phyloP scores from a whole-genome alignment of 345 rosid genomes.

The Lepidium didymum region DNA sequence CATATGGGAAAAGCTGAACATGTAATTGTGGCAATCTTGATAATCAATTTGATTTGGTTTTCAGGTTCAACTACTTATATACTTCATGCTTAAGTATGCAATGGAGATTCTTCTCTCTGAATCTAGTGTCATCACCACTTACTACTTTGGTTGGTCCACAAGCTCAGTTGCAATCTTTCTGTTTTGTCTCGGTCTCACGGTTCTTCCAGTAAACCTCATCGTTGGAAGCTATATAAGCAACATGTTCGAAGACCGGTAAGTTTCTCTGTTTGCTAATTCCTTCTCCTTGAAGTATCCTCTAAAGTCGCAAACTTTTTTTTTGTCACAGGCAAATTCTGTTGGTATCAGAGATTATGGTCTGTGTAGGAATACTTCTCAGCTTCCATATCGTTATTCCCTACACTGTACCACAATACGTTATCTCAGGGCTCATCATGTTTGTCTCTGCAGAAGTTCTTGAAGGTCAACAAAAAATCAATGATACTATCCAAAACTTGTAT shows the following conservation, averaged over 20 bases:
- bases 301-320: not conserved
- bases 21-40: not conserved
- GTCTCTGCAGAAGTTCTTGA: constrained; percentile 95
- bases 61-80: constrained; percentile 90
- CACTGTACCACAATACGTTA: constrained; percentile 75
- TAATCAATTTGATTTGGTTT: not conserved
- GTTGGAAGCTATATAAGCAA: constrained; percentile 94
- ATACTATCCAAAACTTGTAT: not conserved
- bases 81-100: constrained; percentile 91
- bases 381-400: constrained; percentile 64
- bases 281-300: not conserved
- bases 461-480: constrained; percentile 37
- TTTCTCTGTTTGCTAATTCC: not conserved
- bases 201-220: constrained; percentile 82
- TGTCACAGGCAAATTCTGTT: constrained; percentile 75
- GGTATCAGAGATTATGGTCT: constrained; percentile 88
- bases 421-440: constrained; percentile 88
- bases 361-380: constrained; percentile 72
- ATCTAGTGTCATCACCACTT: constrained; percentile 79
- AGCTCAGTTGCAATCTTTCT: constrained; percentile 76
- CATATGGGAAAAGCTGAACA: not conserved
- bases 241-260: constrained; percentile 95
- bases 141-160: constrained; percentile 84
- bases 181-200: constrained; percentile 85
- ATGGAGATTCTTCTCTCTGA: constrained; percentile 95